phyloP scores from a whole-genome alignment of 2,329 filamentous ascomycete species.

The Microdochium paspali region DNA sequence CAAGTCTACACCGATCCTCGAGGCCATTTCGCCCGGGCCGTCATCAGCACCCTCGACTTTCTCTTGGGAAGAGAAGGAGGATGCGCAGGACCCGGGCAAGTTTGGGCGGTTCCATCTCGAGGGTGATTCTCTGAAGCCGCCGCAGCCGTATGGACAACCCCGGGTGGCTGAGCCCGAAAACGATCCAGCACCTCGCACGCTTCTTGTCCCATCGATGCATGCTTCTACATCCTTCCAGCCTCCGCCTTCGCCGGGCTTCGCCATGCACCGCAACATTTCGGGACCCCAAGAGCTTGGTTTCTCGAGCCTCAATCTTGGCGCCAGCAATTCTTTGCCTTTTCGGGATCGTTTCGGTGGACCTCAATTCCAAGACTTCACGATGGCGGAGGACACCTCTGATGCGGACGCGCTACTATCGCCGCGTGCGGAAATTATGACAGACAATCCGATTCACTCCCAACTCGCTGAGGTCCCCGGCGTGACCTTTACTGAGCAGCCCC shows the following conservation, averaged over 20 bases:
- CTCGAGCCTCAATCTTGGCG: conserved; percentile 22
- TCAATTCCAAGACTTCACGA: conserved; percentile 22
- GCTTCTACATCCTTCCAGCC: conserved; percentile 23
- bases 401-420: conserved; percentile 60
- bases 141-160: conserved; percentile 23
- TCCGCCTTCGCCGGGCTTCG: conserved; percentile 33
- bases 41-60: conserved; percentile 58
- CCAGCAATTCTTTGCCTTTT: conserved; percentile 13
- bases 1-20: conserved; percentile 41
- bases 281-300: conserved; percentile 31
- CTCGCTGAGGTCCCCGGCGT: conserved; percentile 33
- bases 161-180: neutral
- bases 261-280: conserved; percentile 25
- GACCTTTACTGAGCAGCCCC: conserved; percentile 41
- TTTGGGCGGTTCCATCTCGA: conserved; percentile 30
- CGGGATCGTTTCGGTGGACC: conserved; percentile 8
- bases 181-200: neutral
- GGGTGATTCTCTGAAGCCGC: conserved; percentile 19
- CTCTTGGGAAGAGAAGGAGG: conserved; percentile 45
- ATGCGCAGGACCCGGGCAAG: conserved; percentile 28
- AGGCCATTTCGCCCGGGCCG: conserved; percentile 49
- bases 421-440: conserved; percentile 62
- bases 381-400: conserved; percentile 25
- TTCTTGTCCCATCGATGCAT: conserved; percentile 3
- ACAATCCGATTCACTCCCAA: conserved; percentile 50